These are phyloP conservation scores for Elsinoe necatrix DNA, from an alignment of 2,329 filamentous ascomycete genomes.

Conservation along the genomic window DNA sequence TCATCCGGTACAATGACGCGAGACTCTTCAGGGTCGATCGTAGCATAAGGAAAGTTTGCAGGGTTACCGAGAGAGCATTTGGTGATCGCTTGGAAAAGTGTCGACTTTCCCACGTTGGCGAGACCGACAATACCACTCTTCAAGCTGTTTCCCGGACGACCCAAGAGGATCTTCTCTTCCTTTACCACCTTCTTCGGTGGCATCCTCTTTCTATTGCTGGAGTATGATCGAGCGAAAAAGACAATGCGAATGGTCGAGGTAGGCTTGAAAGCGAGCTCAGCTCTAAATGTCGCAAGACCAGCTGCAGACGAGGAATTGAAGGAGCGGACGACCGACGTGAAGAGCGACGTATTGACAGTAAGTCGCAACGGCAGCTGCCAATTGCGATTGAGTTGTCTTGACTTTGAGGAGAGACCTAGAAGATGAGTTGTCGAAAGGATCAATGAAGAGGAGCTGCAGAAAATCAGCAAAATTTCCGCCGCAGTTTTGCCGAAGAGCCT, in stretches of 20 bases:
- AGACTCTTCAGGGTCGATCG: constrained; percentile 96
- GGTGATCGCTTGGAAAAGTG: constrained; percentile 98
- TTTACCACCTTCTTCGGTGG: constrained; percentile 86
- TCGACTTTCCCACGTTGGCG: constrained; percentile 98
- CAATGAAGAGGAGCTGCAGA: constrained; percentile 11
- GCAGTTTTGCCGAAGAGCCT: constrained; percentile 1
- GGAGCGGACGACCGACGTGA: neutral
- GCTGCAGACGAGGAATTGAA: constrained; percentile 7
- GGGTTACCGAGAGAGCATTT: constrained; percentile 96
- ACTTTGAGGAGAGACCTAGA: neutral
- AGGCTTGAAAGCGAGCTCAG: neutral
- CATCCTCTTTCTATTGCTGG: constrained; percentile 65
- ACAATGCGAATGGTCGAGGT: neutral
- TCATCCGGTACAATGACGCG: constrained; percentile 95
- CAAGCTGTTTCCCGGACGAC: constrained; percentile 91
- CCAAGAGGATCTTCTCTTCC: constrained; percentile 94
- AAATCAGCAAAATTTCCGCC: constrained; percentile 8
- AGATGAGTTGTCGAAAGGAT: neutral
- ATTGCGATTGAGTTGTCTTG: neutral
- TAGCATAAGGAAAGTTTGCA: constrained; percentile 98
- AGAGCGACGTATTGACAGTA: constrained; percentile 6
- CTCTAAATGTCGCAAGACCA: constrained; percentile 1
- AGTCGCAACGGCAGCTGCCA: neutral
- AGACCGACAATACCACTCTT: constrained; percentile 98
- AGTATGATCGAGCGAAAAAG: constrained; percentile 40